Evolutionary conservation across 1,284 basidiomycete genomes (phyloP).

Genomic region (Malassezia vespertilionis): DNA sequence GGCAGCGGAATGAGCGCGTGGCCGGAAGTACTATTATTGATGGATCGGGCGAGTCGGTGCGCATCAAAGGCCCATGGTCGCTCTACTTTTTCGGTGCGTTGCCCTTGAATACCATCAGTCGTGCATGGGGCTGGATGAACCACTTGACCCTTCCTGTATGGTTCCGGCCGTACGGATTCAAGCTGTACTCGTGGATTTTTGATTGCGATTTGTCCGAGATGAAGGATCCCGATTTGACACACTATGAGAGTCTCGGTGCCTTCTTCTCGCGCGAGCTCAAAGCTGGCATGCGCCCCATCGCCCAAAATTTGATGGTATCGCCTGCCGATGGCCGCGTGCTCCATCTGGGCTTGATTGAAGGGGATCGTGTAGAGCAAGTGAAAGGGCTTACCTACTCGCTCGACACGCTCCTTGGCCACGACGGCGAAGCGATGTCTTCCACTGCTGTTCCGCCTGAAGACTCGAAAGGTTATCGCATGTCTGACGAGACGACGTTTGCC

Average conservation of each 20-base stretch:
- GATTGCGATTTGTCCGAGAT: conserved; percentile 90
- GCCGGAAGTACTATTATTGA: conserved; percentile 52
- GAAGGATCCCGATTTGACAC: conserved; percentile 62
- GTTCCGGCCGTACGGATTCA: conserved; percentile 79
- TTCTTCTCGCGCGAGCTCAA: conserved; percentile 91
- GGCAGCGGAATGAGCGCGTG: conserved; percentile 34
- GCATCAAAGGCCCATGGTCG: conserved; percentile 85
- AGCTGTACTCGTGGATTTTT: conserved; percentile 72
- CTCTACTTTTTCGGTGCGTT: conserved; percentile 91
- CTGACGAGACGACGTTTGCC: conserved; percentile 80
- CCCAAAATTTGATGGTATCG: conserved; percentile 66
- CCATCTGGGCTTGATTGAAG: conserved; percentile 80
- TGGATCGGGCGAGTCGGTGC: conserved; percentile 55
- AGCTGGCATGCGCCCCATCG: conserved; percentile 68
- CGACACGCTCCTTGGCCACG: conserved; percentile 62
- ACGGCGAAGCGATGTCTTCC: conserved; percentile 21
- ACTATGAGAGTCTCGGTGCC: conserved; percentile 73
- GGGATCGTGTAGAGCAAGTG: conserved; percentile 78
- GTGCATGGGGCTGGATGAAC: conserved; percentile 91
- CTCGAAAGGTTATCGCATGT: conserved; percentile 51
- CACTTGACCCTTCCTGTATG: conserved; percentile 71
- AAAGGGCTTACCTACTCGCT: conserved; percentile 93
- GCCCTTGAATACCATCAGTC: conserved; percentile 81
- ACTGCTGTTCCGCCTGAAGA: conserved; percentile 18
- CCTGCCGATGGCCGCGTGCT: conserved; percentile 87